A percentile compares a stretch with the other conserved stretches of the same genome.
Conservation (phyloP, 352 stramenopile species). For the Phytophthora multivora region DNA sequence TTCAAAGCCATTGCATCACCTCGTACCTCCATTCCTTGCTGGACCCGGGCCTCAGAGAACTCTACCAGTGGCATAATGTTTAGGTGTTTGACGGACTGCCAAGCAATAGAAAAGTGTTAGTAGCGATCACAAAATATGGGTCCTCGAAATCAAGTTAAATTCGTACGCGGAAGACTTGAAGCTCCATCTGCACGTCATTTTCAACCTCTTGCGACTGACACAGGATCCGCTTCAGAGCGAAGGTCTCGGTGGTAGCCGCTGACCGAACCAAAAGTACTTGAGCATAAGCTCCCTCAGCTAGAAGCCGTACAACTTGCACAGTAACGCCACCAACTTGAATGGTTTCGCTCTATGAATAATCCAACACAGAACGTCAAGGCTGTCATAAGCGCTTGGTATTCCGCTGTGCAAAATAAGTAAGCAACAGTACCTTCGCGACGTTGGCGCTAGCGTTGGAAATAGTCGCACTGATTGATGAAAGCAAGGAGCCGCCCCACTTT, state of each 20-base stretch:
- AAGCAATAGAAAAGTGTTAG: constrained; percentile 6
- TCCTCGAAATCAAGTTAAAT: background rate
- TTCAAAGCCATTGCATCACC: background rate
- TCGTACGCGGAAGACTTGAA: constrained; percentile 74
- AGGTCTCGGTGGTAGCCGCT: constrained; percentile 66
- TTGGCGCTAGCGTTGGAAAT: constrained; percentile 69
- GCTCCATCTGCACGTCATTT: constrained; percentile 75
- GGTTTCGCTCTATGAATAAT: constrained; percentile 59
- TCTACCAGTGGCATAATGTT: constrained; percentile 84
- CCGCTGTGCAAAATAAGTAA: background rate
- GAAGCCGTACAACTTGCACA: constrained; percentile 67
- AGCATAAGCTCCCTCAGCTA: constrained; percentile 79
- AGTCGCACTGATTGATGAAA: constrained; percentile 78
- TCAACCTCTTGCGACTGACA: constrained; percentile 85
- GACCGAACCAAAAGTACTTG: constrained; percentile 85
- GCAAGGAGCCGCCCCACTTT: constrained; percentile 83
- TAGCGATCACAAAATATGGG: background rate
- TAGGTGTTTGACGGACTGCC: constrained; percentile 77
- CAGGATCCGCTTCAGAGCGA: constrained; percentile 84
- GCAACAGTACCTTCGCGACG: constrained; percentile 50
- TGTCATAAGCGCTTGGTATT: background rate
- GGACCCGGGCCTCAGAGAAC: constrained; percentile 69
- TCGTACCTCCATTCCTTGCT: constrained; percentile 74
- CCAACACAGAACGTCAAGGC: background rate
- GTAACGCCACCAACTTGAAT: constrained; percentile 74